Conservation (phyloP, 1,284 basidiomycete species). For the Trichosporon sp. region DNA sequence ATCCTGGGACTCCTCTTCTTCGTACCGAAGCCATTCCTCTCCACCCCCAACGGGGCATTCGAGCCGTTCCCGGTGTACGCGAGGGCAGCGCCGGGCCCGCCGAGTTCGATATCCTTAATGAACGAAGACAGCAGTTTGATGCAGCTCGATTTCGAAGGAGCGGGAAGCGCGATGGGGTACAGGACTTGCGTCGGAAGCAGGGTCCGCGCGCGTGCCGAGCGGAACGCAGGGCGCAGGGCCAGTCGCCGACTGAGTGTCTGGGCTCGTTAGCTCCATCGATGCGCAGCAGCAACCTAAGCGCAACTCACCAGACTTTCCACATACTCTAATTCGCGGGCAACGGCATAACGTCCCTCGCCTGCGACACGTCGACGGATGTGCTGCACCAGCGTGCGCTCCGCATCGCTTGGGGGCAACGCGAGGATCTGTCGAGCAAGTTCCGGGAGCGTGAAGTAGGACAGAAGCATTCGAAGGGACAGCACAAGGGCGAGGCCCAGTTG, state of each 20-base stretch:
- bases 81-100: constrained; percentile 19
- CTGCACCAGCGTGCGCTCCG: constrained; percentile 44
- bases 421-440: constrained; percentile 42
- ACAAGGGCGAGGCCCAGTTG: constrained; percentile 39
- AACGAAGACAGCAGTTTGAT: constrained; percentile 37
- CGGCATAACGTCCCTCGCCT: constrained; percentile 44
- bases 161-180: constrained; percentile 41
- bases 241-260: constrained; percentile 36
- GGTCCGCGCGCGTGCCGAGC: constrained; percentile 43
- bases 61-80: constrained; percentile 10
- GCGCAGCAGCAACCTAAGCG: background rate
- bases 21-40: background rate
- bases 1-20: constrained; percentile 8
- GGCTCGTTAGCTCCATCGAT: background rate
- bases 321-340: constrained; percentile 44
- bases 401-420: constrained; percentile 34
- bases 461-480: constrained; percentile 43
- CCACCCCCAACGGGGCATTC: background rate
- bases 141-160: constrained; percentile 42
- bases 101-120: constrained; percentile 29
- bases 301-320: constrained; percentile 40
- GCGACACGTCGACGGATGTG: constrained; percentile 40
- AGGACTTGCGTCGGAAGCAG: constrained; percentile 30
- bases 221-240: constrained; percentile 43
- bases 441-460: constrained; percentile 45